Evolutionary conservation across 1,139 yeast genomes (phyloP).

Genomic region (Lodderomyces parapsilosis): DNA sequence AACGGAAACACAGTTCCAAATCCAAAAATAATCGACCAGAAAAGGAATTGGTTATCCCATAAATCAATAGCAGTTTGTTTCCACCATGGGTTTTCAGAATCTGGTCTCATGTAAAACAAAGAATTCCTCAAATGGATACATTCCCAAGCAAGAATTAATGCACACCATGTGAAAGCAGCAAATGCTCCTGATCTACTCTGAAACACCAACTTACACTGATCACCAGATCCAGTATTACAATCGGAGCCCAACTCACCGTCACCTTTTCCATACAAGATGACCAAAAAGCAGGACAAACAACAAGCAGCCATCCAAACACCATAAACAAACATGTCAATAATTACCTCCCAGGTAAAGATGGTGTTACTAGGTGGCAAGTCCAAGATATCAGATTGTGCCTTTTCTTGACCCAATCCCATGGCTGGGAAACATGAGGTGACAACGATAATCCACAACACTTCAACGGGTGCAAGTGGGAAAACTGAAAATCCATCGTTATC

Average conservation of each 20-base stretch:
- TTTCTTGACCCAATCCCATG: constrained; percentile 77
- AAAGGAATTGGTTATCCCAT: constrained; percentile 75
- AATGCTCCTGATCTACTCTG: constrained; percentile 80
- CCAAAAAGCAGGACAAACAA: constrained; percentile 66
- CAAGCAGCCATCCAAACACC: constrained; percentile 74
- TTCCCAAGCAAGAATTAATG: constrained; percentile 86
- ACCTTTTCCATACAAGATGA: constrained; percentile 66
- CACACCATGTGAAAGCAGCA: constrained; percentile 89
- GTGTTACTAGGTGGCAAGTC: constrained; percentile 62
- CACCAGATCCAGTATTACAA: constrained; percentile 48
- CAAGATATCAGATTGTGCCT: constrained; percentile 66
- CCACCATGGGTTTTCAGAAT: constrained; percentile 57
- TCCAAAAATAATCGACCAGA: constrained; percentile 81
- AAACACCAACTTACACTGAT: constrained; percentile 64
- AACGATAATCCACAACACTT: constrained; percentile 77
- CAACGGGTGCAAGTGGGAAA: constrained; percentile 78
- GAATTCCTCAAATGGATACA: constrained; percentile 77
- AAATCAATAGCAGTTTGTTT: constrained; percentile 58
- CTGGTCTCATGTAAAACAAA: constrained; percentile 72
- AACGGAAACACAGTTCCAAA: constrained; percentile 76
- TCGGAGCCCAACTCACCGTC: constrained; percentile 63
- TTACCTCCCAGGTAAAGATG: constrained; percentile 68
- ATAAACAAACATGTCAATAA: constrained; percentile 71
- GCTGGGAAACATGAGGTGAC: constrained; percentile 83
- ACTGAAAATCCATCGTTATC: constrained; percentile 62